phyloP scores from a whole-genome alignment of 1,284 basidiomycete species.

The Sporisorium scitamineum region DNA sequence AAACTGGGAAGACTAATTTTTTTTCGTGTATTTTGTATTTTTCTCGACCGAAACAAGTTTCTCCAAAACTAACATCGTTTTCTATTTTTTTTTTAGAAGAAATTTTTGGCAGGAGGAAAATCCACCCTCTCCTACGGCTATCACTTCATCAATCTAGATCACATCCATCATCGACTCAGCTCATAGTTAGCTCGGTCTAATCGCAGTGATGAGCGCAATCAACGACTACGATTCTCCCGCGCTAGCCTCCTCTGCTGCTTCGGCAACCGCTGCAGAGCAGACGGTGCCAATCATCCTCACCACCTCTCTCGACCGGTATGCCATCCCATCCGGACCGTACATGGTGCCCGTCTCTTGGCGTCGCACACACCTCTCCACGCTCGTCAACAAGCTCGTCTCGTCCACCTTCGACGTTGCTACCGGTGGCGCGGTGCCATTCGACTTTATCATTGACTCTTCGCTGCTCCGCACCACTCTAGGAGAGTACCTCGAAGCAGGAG shows the following conservation, averaged over 20 bases:
- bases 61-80: too few relatives aligned
- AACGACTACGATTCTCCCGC: slow-evolving; percentile 26
- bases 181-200: background rate
- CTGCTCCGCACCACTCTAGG: slow-evolving; percentile 81
- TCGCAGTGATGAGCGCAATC: slow-evolving; percentile 21
- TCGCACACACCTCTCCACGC: slow-evolving; percentile 95
- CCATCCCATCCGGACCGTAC: slow-evolving; percentile 89
- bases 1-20: too few relatives aligned
- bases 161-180: background rate
- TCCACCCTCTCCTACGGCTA: background rate
- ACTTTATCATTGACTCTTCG: slow-evolving; percentile 84
- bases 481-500: slow-evolving; percentile 81
- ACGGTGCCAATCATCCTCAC: slow-evolving; percentile 56
- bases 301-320: slow-evolving; percentile 73
- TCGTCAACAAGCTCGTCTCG: slow-evolving; percentile 91
- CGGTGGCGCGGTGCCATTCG: slow-evolving; percentile 83
- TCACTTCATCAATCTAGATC: slow-evolving; percentile 11
- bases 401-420: slow-evolving; percentile 16
- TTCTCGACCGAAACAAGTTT: too few relatives aligned
- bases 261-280: slow-evolving; percentile 6
- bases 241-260: background rate
- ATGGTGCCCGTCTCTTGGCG: slow-evolving; percentile 92
- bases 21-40: too few relatives aligned
- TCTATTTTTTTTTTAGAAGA: slow-evolving; percentile 15
- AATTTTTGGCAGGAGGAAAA: slow-evolving; percentile 24